Evolutionary conservation across 345 rosid genomes (phyloP).

Genomic region (Camelina hispida): DNA sequence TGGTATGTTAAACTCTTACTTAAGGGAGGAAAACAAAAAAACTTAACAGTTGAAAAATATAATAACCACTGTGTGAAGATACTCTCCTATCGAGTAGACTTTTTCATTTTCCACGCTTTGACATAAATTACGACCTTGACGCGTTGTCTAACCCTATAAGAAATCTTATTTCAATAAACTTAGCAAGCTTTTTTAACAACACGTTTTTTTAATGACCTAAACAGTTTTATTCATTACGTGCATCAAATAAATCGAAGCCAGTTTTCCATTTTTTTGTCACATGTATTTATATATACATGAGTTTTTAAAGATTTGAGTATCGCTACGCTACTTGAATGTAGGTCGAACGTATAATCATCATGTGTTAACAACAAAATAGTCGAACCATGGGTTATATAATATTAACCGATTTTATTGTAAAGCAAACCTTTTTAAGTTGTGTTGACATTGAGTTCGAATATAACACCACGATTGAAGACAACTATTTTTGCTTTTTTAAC

Average conservation of each 20-base stretch:
- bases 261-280: neutral
- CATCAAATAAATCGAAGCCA: neutral
- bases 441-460: neutral
- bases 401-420: neutral
- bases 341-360: neutral
- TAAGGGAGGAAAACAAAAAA: no score
- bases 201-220: neutral
- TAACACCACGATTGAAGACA: neutral
- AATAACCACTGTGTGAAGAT: no score
- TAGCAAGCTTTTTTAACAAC: neutral
- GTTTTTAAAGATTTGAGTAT: no score
- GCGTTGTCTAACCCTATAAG: neutral
- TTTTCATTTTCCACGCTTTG: neutral
- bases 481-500: neutral
- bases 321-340: neutral
- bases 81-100: no score
- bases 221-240: neutral
- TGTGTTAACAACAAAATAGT: conserved; percentile 4
- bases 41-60: no score
- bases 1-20: no score
- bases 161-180: neutral
- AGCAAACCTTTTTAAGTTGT: neutral
- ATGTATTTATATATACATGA: neutral
- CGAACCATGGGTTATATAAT: neutral
- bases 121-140: neutral